Percentiles rank a stretch among this genome's conserved stretches.
These are phyloP conservation scores for Cladorrhinum samala DNA, from an alignment of 495 filamentous ascomycete species.

Conservation along the genomic window DNA sequence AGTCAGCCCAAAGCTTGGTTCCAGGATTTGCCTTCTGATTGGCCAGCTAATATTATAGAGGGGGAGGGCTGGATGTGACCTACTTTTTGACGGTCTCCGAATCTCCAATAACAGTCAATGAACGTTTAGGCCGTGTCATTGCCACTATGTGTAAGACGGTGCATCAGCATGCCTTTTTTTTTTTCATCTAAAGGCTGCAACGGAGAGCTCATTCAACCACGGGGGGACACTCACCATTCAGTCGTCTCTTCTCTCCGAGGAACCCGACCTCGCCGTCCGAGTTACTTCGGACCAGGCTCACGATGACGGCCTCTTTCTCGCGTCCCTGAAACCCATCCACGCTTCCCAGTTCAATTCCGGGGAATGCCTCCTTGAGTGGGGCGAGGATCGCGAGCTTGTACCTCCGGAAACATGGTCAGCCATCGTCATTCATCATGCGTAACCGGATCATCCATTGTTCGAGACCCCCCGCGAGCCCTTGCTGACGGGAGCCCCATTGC, in stretches of 20 bases:
- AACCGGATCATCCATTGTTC: not conserved
- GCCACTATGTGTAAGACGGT: constrained; percentile 54
- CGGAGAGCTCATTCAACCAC: too few relatives aligned
- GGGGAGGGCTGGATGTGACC: too few relatives aligned
- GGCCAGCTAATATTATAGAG: too few relatives aligned
- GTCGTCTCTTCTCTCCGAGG: constrained; percentile 79
- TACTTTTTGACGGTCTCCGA: constrained; percentile 83
- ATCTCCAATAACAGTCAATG: constrained; percentile 86
- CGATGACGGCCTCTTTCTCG: constrained; percentile 92
- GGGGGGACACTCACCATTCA: constrained; percentile 85
- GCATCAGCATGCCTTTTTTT: constrained; percentile 4
- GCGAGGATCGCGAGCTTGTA: constrained; percentile 68
- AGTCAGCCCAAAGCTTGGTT: constrained; percentile 4
- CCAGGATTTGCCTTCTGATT: not conserved
- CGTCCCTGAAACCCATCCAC: constrained; percentile 97
- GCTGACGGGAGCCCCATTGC: too few relatives aligned
- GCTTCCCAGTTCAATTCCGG: constrained; percentile 82
- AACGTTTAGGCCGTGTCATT: constrained; percentile 89
- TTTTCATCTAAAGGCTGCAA: too few relatives aligned
- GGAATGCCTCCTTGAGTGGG: constrained; percentile 70
- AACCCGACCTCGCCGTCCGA: constrained; percentile 83
- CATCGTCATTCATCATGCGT: constrained; percentile 3
- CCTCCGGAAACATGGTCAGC: not conserved
- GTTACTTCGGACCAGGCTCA: constrained; percentile 89
- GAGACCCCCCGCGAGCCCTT: not conserved